Percentiles rank a stretch among this genome's conserved stretches.
Conservation (phyloP, 805 yeast genomes). For the Sugiyamaella marilandica region DNA sequence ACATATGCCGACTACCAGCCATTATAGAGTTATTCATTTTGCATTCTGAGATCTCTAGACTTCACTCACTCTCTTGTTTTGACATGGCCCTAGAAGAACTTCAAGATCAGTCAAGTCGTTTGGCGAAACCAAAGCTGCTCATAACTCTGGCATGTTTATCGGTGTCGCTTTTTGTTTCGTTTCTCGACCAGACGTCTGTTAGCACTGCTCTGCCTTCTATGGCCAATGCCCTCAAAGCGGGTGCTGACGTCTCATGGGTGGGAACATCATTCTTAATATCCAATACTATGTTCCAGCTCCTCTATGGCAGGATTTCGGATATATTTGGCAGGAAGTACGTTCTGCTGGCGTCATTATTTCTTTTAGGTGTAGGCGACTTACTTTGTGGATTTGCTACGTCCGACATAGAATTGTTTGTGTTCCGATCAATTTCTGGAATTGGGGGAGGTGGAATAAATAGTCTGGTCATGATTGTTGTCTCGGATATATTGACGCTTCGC, state of each 20-base stretch:
- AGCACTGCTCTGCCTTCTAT: constrained; percentile 47
- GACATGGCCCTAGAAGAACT: not conserved
- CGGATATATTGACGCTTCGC: constrained; percentile 49
- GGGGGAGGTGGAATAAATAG: constrained; percentile 51
- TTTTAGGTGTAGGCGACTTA: constrained; percentile 43
- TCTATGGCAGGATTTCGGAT: constrained; percentile 52
- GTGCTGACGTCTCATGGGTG: constrained; percentile 52
- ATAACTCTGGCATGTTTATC: constrained; percentile 15
- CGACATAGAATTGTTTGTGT: constrained; percentile 45
- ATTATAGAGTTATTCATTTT: not conserved
- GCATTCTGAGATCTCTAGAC: not conserved
- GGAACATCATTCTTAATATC: constrained; percentile 52
- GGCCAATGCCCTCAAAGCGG: constrained; percentile 44
- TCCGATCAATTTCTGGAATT: constrained; percentile 51
- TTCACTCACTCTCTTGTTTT: not conserved
- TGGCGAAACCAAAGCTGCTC: constrained; percentile 12
- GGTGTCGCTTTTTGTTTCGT: constrained; percentile 30
- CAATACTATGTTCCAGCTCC: constrained; percentile 47
- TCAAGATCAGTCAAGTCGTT: constrained; percentile 13
- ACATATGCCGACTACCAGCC: not conserved
- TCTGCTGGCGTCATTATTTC: constrained; percentile 37
- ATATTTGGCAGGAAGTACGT: constrained; percentile 49
- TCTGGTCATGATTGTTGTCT: constrained; percentile 47
- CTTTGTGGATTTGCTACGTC: constrained; percentile 50
- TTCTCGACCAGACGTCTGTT: constrained; percentile 48